Conservation (phyloP, 1,284 basidiomycete genomes). For the Caloboletus inedulis region DNA sequence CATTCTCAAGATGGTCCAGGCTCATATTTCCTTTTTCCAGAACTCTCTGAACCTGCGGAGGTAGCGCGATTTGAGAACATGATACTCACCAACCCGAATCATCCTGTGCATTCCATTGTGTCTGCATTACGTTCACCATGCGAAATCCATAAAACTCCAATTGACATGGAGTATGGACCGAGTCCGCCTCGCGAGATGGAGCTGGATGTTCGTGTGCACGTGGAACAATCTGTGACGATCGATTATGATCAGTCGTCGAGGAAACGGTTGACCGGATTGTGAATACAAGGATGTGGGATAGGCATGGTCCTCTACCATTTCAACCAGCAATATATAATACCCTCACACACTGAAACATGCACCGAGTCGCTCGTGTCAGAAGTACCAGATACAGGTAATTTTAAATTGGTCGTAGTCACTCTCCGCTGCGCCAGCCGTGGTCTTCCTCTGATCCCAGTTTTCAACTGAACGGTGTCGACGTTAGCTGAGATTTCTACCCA, state of each 20-base stretch:
- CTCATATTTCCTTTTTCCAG: slow-evolving; percentile 7
- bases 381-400: slow-evolving; percentile 8
- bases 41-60: slow-evolving; percentile 28
- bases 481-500: not conserved
- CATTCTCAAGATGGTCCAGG: not conserved
- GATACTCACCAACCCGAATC: slow-evolving; percentile 22
- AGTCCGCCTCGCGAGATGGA: slow-evolving; percentile 23
- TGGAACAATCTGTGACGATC: slow-evolving; percentile 31
- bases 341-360: not conserved
- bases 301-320: slow-evolving; percentile 1
- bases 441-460: not conserved
- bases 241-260: slow-evolving; percentile 29
- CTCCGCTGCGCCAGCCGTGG: not conserved
- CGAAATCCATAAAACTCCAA: slow-evolving; percentile 23
- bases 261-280: slow-evolving; percentile 12
- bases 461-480: not conserved
- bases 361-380: too few relatives aligned
- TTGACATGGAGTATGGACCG: slow-evolving; percentile 26
- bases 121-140: slow-evolving; percentile 23
- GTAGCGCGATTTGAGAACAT: slow-evolving; percentile 30
- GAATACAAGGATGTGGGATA: slow-evolving; percentile 11
- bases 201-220: slow-evolving; percentile 29
- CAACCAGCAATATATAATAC: slow-evolving; percentile 13
- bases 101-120: slow-evolving; percentile 15
- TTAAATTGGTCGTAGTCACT: slow-evolving; percentile 6